phyloP scores from a whole-genome alignment of 192 early-diverging fungal species.

The Coemansia sp. region DNA sequence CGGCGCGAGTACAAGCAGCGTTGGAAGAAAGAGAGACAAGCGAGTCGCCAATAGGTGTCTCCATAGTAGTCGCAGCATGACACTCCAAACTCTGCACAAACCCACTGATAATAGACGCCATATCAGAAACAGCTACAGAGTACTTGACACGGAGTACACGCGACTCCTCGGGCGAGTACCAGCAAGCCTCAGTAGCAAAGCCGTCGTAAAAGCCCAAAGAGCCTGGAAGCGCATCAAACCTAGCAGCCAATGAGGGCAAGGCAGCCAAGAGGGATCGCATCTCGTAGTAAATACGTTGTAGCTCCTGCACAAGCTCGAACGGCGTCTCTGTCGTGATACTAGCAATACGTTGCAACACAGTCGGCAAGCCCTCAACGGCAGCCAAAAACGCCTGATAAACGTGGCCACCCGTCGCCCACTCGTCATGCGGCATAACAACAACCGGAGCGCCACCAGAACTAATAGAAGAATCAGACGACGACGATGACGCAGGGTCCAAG shows the following conservation, averaged over 20 bases:
- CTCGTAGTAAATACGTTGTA: constrained; percentile 29
- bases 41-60: not conserved
- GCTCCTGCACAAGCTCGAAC: constrained; percentile 17
- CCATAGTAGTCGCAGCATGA: not conserved
- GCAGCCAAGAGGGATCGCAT: constrained; percentile 36
- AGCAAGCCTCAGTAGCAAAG: constrained; percentile 14
- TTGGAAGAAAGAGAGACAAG: not conserved
- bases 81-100: constrained; percentile 28
- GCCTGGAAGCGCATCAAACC: constrained; percentile 11
- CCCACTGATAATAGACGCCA: constrained; percentile 39
- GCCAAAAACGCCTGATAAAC: constrained; percentile 43
- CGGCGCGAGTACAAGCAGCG: not conserved
- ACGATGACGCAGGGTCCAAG: constrained; percentile 28
- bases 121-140: constrained; percentile 42
- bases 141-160: constrained; percentile 41
- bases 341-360: constrained; percentile 30
- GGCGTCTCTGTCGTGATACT: not conserved
- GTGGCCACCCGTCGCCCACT: constrained; percentile 42
- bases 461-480: not conserved
- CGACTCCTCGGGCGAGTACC: constrained; percentile 26
- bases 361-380: constrained; percentile 28
- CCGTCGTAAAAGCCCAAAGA: constrained; percentile 32
- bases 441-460: not conserved
- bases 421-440: constrained; percentile 12
- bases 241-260: constrained; percentile 30